phyloP scores from a whole-genome alignment of 805 yeast species.

The Suhomyces sp. region DNA sequence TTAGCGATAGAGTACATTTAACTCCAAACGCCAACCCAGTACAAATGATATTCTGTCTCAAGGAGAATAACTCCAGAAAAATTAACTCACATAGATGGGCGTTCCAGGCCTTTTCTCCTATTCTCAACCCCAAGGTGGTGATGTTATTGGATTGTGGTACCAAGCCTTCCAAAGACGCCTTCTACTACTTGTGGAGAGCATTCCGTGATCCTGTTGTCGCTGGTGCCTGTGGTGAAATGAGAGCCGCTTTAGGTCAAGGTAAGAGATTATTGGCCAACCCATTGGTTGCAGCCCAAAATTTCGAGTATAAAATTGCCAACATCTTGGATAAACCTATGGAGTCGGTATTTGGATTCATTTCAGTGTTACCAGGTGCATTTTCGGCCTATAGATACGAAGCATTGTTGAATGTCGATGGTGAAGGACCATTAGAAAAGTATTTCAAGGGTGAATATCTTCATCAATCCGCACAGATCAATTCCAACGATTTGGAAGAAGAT shows the following conservation, averaged over 20 bases:
- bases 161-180: conserved; percentile 78
- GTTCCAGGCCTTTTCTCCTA: conserved; percentile 85
- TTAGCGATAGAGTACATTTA: conserved; percentile 65
- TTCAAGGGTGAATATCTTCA: conserved; percentile 88
- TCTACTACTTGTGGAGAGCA: conserved; percentile 86
- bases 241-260: conserved; percentile 71
- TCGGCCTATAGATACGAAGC: conserved; percentile 91
- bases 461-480: conserved; percentile 49
- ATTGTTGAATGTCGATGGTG: conserved; percentile 66
- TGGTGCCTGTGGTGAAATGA: conserved; percentile 98
- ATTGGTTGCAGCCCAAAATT: conserved; percentile 92
- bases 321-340: conserved; percentile 95
- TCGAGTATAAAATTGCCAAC: conserved; percentile 94
- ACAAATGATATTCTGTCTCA: conserved; percentile 84
- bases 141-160: conserved; percentile 93
- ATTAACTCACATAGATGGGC: conserved; percentile 98
- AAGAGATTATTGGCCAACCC: conserved; percentile 65
- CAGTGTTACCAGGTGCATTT: conserved; percentile 95
- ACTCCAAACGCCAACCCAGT: conserved; percentile 73
- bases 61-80: conserved; percentile 84
- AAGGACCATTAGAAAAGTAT: conserved; percentile 84
- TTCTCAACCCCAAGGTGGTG: conserved; percentile 78
- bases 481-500: conserved; percentile 31
- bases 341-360: conserved; percentile 88
- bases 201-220: conserved; percentile 82